Evolutionary conservation across 192 early-diverging fungal genomes (phyloP).

Genomic region (Backusella psychrophila): DNA sequence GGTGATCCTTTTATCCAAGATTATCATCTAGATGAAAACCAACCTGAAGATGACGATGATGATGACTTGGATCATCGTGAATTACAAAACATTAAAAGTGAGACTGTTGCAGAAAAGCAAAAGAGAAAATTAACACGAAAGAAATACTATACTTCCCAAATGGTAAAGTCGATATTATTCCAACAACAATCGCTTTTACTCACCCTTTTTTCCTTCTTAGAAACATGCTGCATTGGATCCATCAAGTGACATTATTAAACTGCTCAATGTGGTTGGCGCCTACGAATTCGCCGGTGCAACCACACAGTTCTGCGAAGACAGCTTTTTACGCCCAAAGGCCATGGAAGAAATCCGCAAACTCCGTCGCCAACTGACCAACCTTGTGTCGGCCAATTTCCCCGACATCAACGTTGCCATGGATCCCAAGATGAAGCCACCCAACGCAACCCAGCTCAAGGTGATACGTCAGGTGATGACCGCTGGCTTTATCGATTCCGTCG

Average conservation of each 20-base stretch:
- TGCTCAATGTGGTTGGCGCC: conserved; percentile 88
- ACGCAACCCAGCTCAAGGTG: conserved; percentile 61
- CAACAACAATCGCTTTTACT: background rate
- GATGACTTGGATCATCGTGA: conserved; percentile 50
- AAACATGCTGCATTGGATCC: conserved; percentile 76
- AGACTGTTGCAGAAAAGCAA: conserved; percentile 59
- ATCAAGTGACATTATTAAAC: conserved; percentile 82
- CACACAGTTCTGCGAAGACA: conserved; percentile 69
- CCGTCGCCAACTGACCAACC: conserved; percentile 69
- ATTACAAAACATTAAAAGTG: conserved; percentile 54
- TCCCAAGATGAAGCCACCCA: conserved; percentile 67
- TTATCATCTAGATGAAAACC: conserved; percentile 57
- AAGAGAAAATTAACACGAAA: conserved; percentile 52
- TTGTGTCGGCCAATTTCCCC: conserved; percentile 65
- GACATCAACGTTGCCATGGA: conserved; percentile 56
- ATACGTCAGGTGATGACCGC: conserved; percentile 87
- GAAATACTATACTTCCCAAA: conserved; percentile 73
- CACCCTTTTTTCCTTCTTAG: conserved; percentile 15
- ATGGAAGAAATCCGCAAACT: conserved; percentile 80
- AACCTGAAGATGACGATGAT: conserved; percentile 47
- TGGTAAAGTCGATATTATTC: conserved; percentile 20
- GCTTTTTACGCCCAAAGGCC: conserved; percentile 86
- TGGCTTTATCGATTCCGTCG: conserved; percentile 93
- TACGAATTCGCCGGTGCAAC: conserved; percentile 71
- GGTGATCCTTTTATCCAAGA: conserved; percentile 92